phyloP scores from a whole-genome alignment of 2,329 filamentous ascomycete species.

The Geoglossum cookeanum region DNA sequence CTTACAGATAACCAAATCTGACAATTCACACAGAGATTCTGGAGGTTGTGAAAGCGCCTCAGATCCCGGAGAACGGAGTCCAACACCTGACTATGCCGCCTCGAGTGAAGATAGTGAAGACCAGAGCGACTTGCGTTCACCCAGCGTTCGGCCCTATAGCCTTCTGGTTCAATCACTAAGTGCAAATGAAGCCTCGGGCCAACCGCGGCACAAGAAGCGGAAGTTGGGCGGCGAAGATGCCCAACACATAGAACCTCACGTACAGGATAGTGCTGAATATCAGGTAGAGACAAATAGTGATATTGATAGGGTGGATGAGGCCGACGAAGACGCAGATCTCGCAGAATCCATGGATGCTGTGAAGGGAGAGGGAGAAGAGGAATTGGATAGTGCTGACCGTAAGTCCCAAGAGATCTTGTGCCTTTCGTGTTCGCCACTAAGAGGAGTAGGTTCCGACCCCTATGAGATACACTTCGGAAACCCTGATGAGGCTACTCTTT shows the following conservation, averaged over 20 bases:
- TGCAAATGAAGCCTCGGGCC: constrained; percentile 20
- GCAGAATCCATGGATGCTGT: constrained; percentile 2
- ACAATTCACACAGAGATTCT: neutral
- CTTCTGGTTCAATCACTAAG: constrained; percentile 36
- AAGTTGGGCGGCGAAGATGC: neutral
- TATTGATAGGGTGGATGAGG: constrained; percentile 18
- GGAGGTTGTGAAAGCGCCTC: constrained; percentile 19
- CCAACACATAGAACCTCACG: neutral
- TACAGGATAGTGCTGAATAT: neutral
- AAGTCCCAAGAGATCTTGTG: constrained; percentile 7
- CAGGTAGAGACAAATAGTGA: neutral
- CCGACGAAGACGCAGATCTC: constrained; percentile 15
- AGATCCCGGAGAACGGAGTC: constrained; percentile 24
- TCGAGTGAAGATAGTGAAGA: constrained; percentile 28
- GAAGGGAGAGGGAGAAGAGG: constrained; percentile 8
- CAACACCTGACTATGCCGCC: constrained; percentile 19
- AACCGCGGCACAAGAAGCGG: constrained; percentile 30
- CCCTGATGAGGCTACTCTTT: constrained; percentile 41
- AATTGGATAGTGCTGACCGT: constrained; percentile 8
- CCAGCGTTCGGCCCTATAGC: constrained; percentile 32
- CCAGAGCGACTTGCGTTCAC: constrained; percentile 18
- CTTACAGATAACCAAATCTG: neutral
- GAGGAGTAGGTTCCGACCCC: constrained; percentile 34
- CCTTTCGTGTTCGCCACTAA: neutral
- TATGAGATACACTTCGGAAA: constrained; percentile 66